phyloP scores from a whole-genome alignment of 192 early-diverging fungal species.

The Coemansia sp. region DNA sequence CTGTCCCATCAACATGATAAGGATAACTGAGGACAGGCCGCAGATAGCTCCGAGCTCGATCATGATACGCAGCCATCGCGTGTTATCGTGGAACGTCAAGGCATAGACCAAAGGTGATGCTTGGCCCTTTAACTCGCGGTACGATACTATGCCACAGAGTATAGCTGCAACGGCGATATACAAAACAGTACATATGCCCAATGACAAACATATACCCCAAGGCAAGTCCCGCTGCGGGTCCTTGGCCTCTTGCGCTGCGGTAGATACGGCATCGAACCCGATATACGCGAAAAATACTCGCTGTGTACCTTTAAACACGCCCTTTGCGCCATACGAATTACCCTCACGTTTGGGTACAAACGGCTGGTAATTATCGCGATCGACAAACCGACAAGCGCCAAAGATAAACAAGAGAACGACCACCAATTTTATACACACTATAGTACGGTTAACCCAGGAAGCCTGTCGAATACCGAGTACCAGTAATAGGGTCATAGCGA shows the following conservation, averaged over 20 bases:
- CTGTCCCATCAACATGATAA: slow-evolving; percentile 77
- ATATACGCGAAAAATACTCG: slow-evolving; percentile 83
- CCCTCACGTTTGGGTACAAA: slow-evolving; percentile 73
- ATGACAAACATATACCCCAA: slow-evolving; percentile 82
- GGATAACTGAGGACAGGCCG: slow-evolving; percentile 80
- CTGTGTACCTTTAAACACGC: slow-evolving; percentile 73
- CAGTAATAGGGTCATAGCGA: slow-evolving; percentile 68
- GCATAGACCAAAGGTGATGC: slow-evolving; percentile 62
- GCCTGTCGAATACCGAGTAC: slow-evolving; percentile 74
- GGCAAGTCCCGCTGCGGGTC: slow-evolving; percentile 82
- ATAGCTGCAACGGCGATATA: slow-evolving; percentile 76
- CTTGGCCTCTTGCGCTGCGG: slow-evolving; percentile 80
- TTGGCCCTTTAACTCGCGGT: slow-evolving; percentile 49
- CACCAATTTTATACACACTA: slow-evolving; percentile 75
- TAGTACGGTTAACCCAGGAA: slow-evolving; percentile 69
- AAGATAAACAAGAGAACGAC: slow-evolving; percentile 83
- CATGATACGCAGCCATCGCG: slow-evolving; percentile 73
- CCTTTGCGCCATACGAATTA: slow-evolving; percentile 66
- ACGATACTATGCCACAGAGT: slow-evolving; percentile 73
- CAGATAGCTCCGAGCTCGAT: slow-evolving; percentile 78
- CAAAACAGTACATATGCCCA: slow-evolving; percentile 76
- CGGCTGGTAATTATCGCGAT: slow-evolving; percentile 72
- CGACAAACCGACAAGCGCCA: slow-evolving; percentile 68
- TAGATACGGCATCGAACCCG: slow-evolving; percentile 89
- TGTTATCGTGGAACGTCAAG: slow-evolving; percentile 43